Base-by-base conservation (phyloP, 2,329 filamentous ascomycete genomes). In the Pseudofabraea citricarpa region DNA sequence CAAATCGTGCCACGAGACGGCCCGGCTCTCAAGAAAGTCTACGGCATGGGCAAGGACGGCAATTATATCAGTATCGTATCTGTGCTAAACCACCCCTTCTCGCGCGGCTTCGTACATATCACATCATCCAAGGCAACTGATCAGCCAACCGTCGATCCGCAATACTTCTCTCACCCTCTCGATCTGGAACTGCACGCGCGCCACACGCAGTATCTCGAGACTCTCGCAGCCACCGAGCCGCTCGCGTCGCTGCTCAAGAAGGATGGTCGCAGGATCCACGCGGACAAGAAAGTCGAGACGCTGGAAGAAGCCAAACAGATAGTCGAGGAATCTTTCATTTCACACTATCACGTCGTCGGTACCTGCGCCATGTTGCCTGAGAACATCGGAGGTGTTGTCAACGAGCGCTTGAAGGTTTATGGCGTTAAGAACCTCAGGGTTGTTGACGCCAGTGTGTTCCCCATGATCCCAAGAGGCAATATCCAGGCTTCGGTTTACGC, bases 51-150 rank as follows among this genome's bases (percentile, higher is more conserved):
- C 18, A 47, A 48, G 12, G 47, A 48, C 18, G 43, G 39, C 12
- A 42, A 42, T 31, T 45, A 42, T 23, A 44, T 70, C 5, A 48
- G 49, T 27, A 42, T 64, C 16, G 48, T 59, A 8, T 51, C 56
- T 2, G 57, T 64, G 15, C 60, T 65, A 46, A 63, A 61, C 26
- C 53, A 69, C 44, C 62, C 67, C 1, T 61, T 70, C 32, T 70
- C 68, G 1, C 62, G 69, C 15, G 70, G 69, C 2, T 62, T 46
- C 13, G 52, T 68, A 0, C 69, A 72, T 44, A 64, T 72, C 35
- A 49, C 49, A 0, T 69, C 66, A 0, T 33, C 64, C 0, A 56
- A 69, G 35, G 57, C 64, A 0, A 52, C 51, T 0, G 56, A 48
- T 2, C 50, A 62, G 12, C 69, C 70, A 0, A 33, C 47, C 2